A percentile compares a stretch with the other conserved stretches of the same genome.
Evolutionary conservation across 768 basidiomycete genomes (phyloP).

Genomic region (Calocybe indica): DNA sequence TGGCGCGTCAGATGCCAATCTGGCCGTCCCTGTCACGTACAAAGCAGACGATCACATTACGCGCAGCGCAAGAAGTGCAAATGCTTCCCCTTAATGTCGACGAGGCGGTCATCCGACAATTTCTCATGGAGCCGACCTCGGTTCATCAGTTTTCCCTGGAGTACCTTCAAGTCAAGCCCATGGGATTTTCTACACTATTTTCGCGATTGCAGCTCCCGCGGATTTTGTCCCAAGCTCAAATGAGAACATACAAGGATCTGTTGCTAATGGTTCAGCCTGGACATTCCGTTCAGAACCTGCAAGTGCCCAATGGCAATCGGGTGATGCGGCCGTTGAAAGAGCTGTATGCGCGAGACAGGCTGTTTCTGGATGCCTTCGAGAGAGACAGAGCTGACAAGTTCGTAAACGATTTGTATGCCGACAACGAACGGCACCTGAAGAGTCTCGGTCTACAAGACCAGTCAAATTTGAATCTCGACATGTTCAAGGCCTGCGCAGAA

Average conservation of each 20-base stretch:
- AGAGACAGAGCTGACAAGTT: constrained; percentile 21
- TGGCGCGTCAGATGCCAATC: constrained; percentile 22
- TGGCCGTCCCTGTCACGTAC: constrained; percentile 17
- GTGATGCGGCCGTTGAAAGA: constrained; percentile 17
- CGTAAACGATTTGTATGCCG: constrained; percentile 20
- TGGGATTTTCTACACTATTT: constrained; percentile 1
- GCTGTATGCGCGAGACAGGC: constrained; percentile 27
- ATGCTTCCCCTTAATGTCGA: constrained; percentile 16
- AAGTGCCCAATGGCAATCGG: constrained; percentile 25
- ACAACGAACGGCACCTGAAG: constrained; percentile 21
- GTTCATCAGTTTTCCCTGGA: background rate
- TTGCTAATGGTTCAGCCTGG: constrained; percentile 1
- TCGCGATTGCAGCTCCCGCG: constrained; percentile 3
- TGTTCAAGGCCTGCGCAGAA: constrained; percentile 30
- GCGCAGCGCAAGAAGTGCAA: constrained; percentile 10
- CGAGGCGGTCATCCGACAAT: constrained; percentile 2
- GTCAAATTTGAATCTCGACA: constrained; percentile 20
- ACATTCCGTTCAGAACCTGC: constrained; percentile 10
- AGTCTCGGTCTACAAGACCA: constrained; percentile 24
- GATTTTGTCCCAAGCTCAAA: constrained; percentile 1
- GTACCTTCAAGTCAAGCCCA: background rate
- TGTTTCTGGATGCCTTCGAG: constrained; percentile 31
- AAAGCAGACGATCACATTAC: background rate
- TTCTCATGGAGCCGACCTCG: constrained; percentile 1
- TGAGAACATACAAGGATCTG: constrained; percentile 1